Evolutionary conservation across 768 basidiomycete species (phyloP), one percentile per base, ranked within the genome.

Genomic region (Grammothele lineata): DNA sequence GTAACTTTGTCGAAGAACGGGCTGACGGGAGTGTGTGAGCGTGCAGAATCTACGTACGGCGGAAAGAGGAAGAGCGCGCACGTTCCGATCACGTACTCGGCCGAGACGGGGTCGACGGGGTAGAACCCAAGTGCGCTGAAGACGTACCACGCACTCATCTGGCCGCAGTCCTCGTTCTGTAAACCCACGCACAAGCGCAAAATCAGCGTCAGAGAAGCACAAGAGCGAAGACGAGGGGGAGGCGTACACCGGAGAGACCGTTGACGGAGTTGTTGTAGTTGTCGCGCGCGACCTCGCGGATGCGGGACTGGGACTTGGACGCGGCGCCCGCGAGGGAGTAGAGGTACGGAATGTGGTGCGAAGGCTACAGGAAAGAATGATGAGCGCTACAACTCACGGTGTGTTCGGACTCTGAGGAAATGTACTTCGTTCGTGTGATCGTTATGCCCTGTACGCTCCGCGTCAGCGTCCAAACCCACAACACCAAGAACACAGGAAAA

Each of bases 81-180:
- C 85, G 81, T 80, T 53, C 88, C 89, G 37, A 92, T 70, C 46
- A 89, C 70, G 51, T 91, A 92, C 57, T 80, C 77, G 2, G 77
- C 81, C 0, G 83, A 85, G 0, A 84, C 84, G 0, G 89, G 89
- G 59, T 91, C 84, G 33, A 91, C 87, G 30, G 87, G 87, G 56
- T 92, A 92, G 63, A 92, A 87, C 1, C 89, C 88, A 64, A 92
- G 72, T 0, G 87, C 80, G 40, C 80, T 83, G 67, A 89, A 91
- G 12, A 91, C 73, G 56, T 83, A 91, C 89, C 89, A 92, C 0
- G 88, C 85, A 56, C 85, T 87, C 89, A 92, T 92, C 61, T 92
- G 89, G 1, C 89, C 88, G 53, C 88, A 91, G 59, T 92, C 89
- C 61, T 92, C 89, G 56, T 92, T 92, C 84, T 89, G 50, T 8